These are phyloP conservation scores for Takashimella tepidaria DNA, from an alignment of 1,284 basidiomycete species.

Conservation along the genomic window DNA sequence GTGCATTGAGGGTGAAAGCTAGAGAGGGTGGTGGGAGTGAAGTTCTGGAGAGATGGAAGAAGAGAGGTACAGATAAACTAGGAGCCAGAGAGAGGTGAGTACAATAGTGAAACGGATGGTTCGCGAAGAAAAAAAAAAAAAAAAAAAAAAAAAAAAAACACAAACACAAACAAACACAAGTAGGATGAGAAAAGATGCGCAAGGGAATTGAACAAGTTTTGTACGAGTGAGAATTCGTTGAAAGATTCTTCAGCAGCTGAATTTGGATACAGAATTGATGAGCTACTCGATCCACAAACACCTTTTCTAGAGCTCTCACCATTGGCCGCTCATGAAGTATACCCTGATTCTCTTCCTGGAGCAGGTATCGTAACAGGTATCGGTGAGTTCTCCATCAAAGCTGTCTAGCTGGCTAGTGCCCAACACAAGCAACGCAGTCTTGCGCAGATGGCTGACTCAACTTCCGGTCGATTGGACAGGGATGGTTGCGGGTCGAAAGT, in stretches of 20 bases:
- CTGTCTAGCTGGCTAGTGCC: not conserved
- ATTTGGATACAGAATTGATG: constrained; percentile 51
- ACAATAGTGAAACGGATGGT: not conserved
- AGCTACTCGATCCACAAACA: constrained; percentile 75
- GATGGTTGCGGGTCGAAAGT: constrained; percentile 70
- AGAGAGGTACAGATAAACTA: constrained; percentile 74
- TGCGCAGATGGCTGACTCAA: too few species aligned
- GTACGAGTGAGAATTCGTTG: too few species aligned
- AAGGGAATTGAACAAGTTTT: not conserved
- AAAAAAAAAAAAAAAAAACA: too few species aligned
- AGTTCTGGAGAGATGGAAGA: constrained; percentile 61
- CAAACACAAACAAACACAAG: too few species aligned
- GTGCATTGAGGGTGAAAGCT: constrained; percentile 51
- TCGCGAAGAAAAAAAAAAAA: too few species aligned
- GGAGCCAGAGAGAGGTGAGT: constrained; percentile 76
- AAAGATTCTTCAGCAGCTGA: too few species aligned
- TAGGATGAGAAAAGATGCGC: too few species aligned
- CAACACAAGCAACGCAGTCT: too few species aligned
- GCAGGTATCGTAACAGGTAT: constrained; percentile 91
- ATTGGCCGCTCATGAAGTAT: constrained; percentile 82
- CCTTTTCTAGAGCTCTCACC: constrained; percentile 86
- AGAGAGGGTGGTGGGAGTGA: constrained; percentile 53
- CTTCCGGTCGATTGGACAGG: too few species aligned
- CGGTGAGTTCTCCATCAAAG: constrained; percentile 47
- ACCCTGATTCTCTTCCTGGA: constrained; percentile 73